These are phyloP conservation scores for Cylindrodendrum hubeiense DNA, from an alignment of 2,329 filamentous ascomycete species.

Conservation along the genomic window DNA sequence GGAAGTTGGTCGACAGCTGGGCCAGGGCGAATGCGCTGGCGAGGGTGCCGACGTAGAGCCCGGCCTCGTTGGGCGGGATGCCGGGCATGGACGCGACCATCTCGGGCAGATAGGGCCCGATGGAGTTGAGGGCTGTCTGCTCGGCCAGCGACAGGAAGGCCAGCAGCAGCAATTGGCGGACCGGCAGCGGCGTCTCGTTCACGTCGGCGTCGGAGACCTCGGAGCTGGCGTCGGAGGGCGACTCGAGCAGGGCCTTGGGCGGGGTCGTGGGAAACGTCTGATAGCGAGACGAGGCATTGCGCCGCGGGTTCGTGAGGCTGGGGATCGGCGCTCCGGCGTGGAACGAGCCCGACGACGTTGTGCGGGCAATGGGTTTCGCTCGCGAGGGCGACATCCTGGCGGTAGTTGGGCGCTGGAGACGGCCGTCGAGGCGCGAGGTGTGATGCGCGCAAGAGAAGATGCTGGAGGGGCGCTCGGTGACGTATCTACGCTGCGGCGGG, in stretches of 20 bases:
- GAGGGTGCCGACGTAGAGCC: constrained; percentile 89
- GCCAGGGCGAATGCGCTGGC: constrained; percentile 93
- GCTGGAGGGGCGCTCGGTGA: not conserved
- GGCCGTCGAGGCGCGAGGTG: not conserved
- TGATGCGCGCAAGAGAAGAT: not conserved
- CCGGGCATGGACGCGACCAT: constrained; percentile 92
- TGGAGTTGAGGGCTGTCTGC: constrained; percentile 96
- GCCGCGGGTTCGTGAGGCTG: constrained; percentile 51
- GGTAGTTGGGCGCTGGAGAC: too few species aligned
- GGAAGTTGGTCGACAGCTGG: constrained; percentile 90
- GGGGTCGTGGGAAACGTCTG: constrained; percentile 85
- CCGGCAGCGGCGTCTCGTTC: constrained; percentile 81
- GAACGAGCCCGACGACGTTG: constrained; percentile 60
- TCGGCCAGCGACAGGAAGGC: constrained; percentile 92
- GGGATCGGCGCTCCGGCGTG: constrained; percentile 65
- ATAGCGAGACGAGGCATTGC: constrained; percentile 70
- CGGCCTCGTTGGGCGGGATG: constrained; percentile 77
- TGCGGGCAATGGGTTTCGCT: constrained; percentile 33
- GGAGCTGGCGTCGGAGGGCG: constrained; percentile 42
- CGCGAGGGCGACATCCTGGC: constrained; percentile 38
- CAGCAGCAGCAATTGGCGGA: constrained; percentile 84
- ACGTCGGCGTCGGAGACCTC: constrained; percentile 50
- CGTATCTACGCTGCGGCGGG: not conserved
- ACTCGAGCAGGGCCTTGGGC: constrained; percentile 71
- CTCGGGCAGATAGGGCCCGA: constrained; percentile 92